phyloP scores from a whole-genome alignment of 306 rosid genomes.

The Medicago ruthenica region DNA sequence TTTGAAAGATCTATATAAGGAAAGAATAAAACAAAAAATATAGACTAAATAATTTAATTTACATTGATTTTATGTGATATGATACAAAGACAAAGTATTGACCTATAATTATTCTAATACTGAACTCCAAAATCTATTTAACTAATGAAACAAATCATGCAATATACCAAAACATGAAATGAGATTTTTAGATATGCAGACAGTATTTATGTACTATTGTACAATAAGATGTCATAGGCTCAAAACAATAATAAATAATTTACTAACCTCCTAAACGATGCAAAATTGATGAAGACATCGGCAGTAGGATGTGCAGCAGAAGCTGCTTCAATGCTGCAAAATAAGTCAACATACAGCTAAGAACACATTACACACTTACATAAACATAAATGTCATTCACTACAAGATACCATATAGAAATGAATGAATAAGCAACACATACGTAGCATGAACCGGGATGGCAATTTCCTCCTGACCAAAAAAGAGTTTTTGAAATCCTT shows the following conservation, averaged over 20 bases:
- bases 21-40: conserved; percentile 5
- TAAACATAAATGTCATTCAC: conserved; percentile 32
- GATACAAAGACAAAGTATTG: conserved; percentile 17
- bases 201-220: not conserved
- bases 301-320: conserved; percentile 98
- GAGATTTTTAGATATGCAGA: conserved; percentile 12
- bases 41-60: conserved; percentile 3
- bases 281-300: conserved; percentile 97
- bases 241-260: conserved; percentile 27
- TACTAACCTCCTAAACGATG: conserved; percentile 90
- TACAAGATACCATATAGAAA: conserved; percentile 37
- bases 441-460: conserved; percentile 94
- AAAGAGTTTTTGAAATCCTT: conserved; percentile 97
- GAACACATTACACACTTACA: conserved; percentile 41
- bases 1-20: not conserved
- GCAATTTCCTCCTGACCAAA: conserved; percentile 99
- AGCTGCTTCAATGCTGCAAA: conserved; percentile 91
- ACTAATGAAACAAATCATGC: not conserved
- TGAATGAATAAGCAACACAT: conserved; percentile 41
- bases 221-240: conserved; percentile 17
- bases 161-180: conserved; percentile 26
- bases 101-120: not conserved
- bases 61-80: conserved; percentile 6
- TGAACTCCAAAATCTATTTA: conserved; percentile 6
- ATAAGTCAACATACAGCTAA: conserved; percentile 31